phyloP scores from a whole-genome alignment of 192 early-diverging fungal species.

The Jimgerdemannia flammicorona region DNA sequence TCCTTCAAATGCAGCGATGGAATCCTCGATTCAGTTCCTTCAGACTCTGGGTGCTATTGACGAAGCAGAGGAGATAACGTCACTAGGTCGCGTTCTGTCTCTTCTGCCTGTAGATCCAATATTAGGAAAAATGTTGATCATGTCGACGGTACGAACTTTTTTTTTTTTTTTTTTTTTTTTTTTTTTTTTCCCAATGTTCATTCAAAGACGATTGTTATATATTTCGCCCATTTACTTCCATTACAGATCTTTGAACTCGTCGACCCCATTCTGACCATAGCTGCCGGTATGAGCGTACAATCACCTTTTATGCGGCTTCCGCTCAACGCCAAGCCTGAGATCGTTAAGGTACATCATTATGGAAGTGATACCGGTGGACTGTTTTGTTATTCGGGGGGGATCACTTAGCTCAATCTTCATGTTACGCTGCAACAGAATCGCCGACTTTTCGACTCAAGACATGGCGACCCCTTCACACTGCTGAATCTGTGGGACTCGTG shows the following conservation, averaged over 20 bases:
- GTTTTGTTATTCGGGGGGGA: too few relatives aligned
- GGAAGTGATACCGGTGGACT: neutral
- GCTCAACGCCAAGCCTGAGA: slow-evolving; percentile 37
- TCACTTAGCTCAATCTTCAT: too few relatives aligned
- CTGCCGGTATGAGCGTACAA: slow-evolving; percentile 62
- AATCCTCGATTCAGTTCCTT: slow-evolving; percentile 39
- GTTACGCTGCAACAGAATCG: slow-evolving; percentile 34
- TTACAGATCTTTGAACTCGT: slow-evolving; percentile 43
- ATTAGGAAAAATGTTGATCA: slow-evolving; percentile 64
- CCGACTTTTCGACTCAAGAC: slow-evolving; percentile 38
- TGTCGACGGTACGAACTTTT: slow-evolving; percentile 34
- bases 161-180: neutral
- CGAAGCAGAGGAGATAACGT: slow-evolving; percentile 36
- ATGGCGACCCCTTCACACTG: slow-evolving; percentile 66
- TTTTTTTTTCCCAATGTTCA: neutral
- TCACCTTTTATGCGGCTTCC: slow-evolving; percentile 54
- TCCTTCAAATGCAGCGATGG: slow-evolving; percentile 39
- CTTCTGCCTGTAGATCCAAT: slow-evolving; percentile 58
- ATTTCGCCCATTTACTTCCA: neutral
- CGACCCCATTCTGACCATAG: slow-evolving; percentile 52
- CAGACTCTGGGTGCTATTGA: slow-evolving; percentile 48
- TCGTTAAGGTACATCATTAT: slow-evolving; percentile 37
- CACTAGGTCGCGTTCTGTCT: slow-evolving; percentile 50
- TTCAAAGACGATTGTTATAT: neutral
- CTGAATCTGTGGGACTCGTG: slow-evolving; percentile 60